A percentile compares a stretch with the other conserved stretches of the same genome.
phyloP scores from a whole-genome alignment of 495 filamentous ascomycete species.

The Penicillium canescens region DNA sequence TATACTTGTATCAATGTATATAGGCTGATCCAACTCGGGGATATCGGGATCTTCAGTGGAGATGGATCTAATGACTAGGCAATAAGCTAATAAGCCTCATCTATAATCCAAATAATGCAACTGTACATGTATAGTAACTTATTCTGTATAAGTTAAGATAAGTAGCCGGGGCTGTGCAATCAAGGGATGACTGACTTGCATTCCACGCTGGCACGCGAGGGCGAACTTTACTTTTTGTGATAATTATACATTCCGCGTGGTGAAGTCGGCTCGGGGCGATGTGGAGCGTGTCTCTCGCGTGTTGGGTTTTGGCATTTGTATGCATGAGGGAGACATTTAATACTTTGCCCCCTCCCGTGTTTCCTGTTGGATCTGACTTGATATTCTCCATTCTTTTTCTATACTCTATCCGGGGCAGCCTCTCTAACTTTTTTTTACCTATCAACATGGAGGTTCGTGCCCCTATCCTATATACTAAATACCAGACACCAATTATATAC shows the following conservation, averaged over 20 bases:
- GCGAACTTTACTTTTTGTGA: conserved; percentile 3
- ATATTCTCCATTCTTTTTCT: neutral
- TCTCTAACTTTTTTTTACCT: neutral
- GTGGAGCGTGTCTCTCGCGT: conserved; percentile 18
- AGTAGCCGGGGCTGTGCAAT: conserved; percentile 27
- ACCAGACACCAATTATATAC: neutral
- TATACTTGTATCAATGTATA: neutral
- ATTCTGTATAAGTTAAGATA: neutral
- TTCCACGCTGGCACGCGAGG: conserved; percentile 18
- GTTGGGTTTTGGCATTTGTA: conserved; percentile 16
- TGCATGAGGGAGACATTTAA: conserved; percentile 5
- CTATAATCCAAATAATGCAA: neutral
- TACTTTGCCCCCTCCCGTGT: conserved; percentile 4
- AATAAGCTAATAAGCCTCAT: neutral
- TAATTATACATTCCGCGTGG: conserved; percentile 12
- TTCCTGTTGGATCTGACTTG: neutral
- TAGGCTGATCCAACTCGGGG: neutral
- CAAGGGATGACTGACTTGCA: conserved; percentile 29
- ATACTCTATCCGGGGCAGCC: neutral
- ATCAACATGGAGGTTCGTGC: conserved; percentile 24
- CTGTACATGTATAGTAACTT: neutral
- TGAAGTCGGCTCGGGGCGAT: conserved; percentile 29
- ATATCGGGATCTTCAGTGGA: too few relatives aligned
- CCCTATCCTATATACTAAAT: neutral
- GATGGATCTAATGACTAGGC: neutral